phyloP scores from a whole-genome alignment of 768 basidiomycete species.

The Neoboletus brunneissimus region DNA sequence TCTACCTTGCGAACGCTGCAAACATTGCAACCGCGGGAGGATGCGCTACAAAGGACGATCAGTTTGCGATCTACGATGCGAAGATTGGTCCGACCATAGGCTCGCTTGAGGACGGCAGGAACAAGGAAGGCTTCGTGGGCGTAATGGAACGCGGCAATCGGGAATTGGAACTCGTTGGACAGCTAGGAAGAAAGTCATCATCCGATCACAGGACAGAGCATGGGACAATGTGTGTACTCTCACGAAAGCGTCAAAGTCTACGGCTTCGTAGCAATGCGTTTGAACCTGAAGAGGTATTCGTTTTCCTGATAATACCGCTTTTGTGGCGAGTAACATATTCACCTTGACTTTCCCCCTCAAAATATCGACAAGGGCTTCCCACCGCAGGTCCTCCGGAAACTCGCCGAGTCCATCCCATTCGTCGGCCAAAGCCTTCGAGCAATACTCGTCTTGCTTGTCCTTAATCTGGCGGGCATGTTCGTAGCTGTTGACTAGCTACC shows the following conservation, averaged over 20 bases:
- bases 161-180: constrained; percentile 80
- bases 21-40: constrained; percentile 73
- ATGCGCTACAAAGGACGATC: constrained; percentile 31
- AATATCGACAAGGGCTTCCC: constrained; percentile 70
- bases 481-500: constrained; percentile 37
- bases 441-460: constrained; percentile 66
- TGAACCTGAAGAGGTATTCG: constrained; percentile 35
- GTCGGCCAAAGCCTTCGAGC: constrained; percentile 45
- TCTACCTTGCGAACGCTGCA: constrained; percentile 49
- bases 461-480: constrained; percentile 64
- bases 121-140: constrained; percentile 81
- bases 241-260: constrained; percentile 66
- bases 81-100: constrained; percentile 45
- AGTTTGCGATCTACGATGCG: neutral
- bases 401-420: constrained; percentile 45
- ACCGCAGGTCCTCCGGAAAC: constrained; percentile 68
- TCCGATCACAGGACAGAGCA: neutral
- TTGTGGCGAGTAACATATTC: neutral
- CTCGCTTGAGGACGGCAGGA: constrained; percentile 68
- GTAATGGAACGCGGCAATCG: constrained; percentile 73
- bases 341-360: constrained; percentile 76
- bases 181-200: constrained; percentile 37
- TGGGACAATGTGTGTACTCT: constrained; percentile 41
- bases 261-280: constrained; percentile 58
- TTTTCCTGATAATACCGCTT: neutral